Evolutionary conservation across 1,139 yeast species (phyloP).

Genomic region (Zygosaccharomyces sapae): DNA sequence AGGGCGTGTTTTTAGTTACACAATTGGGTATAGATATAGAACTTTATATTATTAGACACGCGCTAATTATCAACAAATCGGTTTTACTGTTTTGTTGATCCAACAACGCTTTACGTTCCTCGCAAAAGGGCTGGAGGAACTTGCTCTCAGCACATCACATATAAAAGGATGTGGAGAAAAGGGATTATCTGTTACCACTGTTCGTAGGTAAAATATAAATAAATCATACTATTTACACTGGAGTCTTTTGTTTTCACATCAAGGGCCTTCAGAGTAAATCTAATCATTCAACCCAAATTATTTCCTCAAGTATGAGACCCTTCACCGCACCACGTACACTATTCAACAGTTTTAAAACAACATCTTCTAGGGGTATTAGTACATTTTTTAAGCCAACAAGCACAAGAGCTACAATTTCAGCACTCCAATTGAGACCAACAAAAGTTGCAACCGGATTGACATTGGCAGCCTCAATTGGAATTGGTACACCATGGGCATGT

Average conservation of each 20-base stretch:
- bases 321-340: conserved; percentile 10
- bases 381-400: conserved; percentile 1
- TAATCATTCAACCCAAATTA: too few relatives aligned
- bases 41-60: conserved; percentile 2
- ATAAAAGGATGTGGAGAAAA: conserved; percentile 6
- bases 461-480: conserved; percentile 15
- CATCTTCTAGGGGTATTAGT: conserved; percentile 5
- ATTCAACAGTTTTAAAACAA: conserved; percentile 7
- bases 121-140: conserved; percentile 3
- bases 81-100: conserved; percentile 5
- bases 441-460: conserved; percentile 13
- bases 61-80: conserved; percentile 2
- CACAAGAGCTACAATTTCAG: neutral
- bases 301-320: conserved; percentile 8
- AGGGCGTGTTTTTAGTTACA: conserved; percentile 2
- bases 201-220: too few relatives aligned
- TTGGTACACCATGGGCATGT: conserved; percentile 15
- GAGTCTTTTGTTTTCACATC: too few relatives aligned
- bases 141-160: neutral
- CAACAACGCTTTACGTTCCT: conserved; percentile 2
- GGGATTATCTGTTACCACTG: neutral
- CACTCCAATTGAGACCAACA: conserved; percentile 3
- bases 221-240: too few relatives aligned
- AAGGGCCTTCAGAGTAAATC: too few relatives aligned
- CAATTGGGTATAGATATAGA: conserved; percentile 6